Percentiles rank a stretch among this genome's conserved stretches.
These are phyloP conservation scores for Ascochyta viciae-villosae DNA, from an alignment of 2,329 filamentous ascomycete genomes.

Conservation along the genomic window DNA sequence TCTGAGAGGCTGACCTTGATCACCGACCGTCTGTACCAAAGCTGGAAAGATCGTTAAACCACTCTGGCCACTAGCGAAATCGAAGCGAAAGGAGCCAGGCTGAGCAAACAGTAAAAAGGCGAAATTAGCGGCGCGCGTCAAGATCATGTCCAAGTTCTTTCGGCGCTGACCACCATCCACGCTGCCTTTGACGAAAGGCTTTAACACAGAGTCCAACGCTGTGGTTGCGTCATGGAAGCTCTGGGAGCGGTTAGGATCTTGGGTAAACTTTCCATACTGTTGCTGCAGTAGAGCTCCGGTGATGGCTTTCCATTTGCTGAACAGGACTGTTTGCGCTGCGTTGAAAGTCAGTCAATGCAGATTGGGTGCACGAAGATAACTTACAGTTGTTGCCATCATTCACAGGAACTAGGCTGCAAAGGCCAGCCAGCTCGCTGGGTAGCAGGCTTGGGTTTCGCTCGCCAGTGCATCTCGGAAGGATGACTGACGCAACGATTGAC, in stretches of 20 bases:
- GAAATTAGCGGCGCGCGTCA: constrained; percentile 35
- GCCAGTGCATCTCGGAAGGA: constrained; percentile 26
- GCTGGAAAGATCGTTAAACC: constrained; percentile 36
- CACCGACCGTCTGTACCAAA: constrained; percentile 35
- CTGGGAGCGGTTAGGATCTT: constrained; percentile 4
- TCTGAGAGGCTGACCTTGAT: constrained; percentile 29
- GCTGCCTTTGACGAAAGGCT: constrained; percentile 26
- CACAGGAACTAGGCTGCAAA: neutral
- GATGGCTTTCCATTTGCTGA: constrained; percentile 37
- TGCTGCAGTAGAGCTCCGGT: constrained; percentile 28
- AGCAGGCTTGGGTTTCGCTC: constrained; percentile 21
- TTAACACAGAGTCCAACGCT: constrained; percentile 30
- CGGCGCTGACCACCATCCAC: constrained; percentile 26
- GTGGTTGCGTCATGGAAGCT: constrained; percentile 19
- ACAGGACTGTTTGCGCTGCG: constrained; percentile 22
- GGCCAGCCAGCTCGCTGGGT: constrained; percentile 17
- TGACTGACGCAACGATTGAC: constrained; percentile 23
- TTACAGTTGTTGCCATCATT: neutral
- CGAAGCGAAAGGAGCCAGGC: constrained; percentile 38
- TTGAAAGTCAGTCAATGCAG: neutral
- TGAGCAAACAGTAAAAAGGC: constrained; percentile 42
- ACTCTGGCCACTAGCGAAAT: constrained; percentile 25
- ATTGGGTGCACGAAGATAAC: neutral
- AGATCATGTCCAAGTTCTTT: constrained; percentile 41
- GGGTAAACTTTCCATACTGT: constrained; percentile 11